Evolutionary conservation across 306 rosid species (phyloP).

Genomic region (Casuarina cunninghamiana): DNA sequence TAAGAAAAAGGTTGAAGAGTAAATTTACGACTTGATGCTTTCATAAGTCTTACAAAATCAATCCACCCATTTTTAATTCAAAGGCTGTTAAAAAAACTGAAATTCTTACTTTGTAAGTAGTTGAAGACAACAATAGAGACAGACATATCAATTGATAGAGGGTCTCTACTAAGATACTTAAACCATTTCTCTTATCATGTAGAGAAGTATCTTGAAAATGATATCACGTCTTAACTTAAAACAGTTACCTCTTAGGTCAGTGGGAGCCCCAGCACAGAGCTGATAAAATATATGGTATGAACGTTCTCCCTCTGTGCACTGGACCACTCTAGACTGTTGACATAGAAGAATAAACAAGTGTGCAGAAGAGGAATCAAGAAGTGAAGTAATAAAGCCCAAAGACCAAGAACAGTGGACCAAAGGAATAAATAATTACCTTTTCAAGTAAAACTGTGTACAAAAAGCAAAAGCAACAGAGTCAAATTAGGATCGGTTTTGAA

Average conservation of each 20-base stretch:
- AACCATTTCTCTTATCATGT: not conserved
- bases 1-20: not conserved
- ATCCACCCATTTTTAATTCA: not conserved
- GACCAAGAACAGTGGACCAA: slow-evolving; percentile 20
- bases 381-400: slow-evolving; percentile 22
- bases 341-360: slow-evolving; percentile 23
- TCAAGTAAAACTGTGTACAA: slow-evolving; percentile 81
- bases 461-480: slow-evolving; percentile 29
- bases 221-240: not conserved
- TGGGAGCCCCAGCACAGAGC: slow-evolving; percentile 95
- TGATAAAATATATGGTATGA: slow-evolving; percentile 98
- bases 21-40: not conserved
- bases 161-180: not conserved
- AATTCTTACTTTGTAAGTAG: not conserved
- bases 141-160: not conserved
- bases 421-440: slow-evolving; percentile 66
- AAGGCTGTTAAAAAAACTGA: not conserved
- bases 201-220: not conserved
- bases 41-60: not conserved
- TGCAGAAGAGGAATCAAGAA: slow-evolving; percentile 22
- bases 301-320: slow-evolving; percentile 96
- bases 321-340: slow-evolving; percentile 97
- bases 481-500: slow-evolving; percentile 39
- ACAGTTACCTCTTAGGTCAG: slow-evolving; percentile 65
- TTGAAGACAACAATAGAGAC: not conserved